Base-by-base conservation (phyloP, 768 basidiomycete species). In the Mycena amicta region DNA sequence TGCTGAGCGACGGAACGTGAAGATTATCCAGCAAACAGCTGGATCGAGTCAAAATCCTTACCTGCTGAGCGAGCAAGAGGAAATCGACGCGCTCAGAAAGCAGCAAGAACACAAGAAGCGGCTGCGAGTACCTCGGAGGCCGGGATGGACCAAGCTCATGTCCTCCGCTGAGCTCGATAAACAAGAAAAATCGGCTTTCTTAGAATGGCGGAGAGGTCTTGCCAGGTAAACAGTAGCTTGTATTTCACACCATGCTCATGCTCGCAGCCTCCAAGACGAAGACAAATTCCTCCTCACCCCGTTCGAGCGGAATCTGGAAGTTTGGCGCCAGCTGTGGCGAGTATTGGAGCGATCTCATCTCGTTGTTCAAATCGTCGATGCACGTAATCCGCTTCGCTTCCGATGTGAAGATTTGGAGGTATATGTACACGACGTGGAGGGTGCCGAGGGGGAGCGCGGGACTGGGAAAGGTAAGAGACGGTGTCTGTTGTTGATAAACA, bases 281-380 rank as follows among this genome's bases (percentile, higher is more conserved):
- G 90, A 96, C 55, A 83, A 86, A 39, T 84, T 98, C 27, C 82
- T 98, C n/a, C 79, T 98, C 1, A 96, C 95, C 0, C 96, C 95
- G 4, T 99, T 97, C 68, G 97, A 99, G 70, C 89, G 95, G 50
- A 99, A 98, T 69, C 75, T 99, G 29, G 95, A 98, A 78, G 97
- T 99, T 13, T 98, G 97, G 96, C 80, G 97, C 41, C 97, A 99
- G 68, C 82, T 99, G 6, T 99, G 97, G 97, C 83, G 97, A 52
- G 97, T 98, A 1, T 75, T 97, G 8, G 97, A 99, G 75, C 85
- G 95, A 22, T 97, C 96, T 1, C 92, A 97, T 66, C 84, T 99
- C 23, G 75, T 98, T 29, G 91, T 98, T 2, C 94, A 98, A 73
- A 96, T 99, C 51, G 92, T 97, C 52, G 97, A 99, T 68, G 94